Evolutionary conservation across 2,329 filamentous ascomycete species (phyloP), one percentile per base, ranked within the genome.

Genomic region (Stachybotrys chartarum): DNA sequence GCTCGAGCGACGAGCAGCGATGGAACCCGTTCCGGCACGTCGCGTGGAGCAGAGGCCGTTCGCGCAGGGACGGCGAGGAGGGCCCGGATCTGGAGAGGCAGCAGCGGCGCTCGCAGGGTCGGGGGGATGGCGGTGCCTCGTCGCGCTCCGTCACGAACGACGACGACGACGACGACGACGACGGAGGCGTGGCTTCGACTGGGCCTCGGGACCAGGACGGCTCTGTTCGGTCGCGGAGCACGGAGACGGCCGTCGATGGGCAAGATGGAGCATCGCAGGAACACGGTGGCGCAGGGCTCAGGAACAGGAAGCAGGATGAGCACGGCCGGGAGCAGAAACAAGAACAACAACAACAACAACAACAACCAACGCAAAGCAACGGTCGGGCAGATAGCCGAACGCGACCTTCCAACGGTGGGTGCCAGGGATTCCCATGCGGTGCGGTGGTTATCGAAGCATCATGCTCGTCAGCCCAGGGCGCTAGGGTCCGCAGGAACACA

Each of bases 21-120:
- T 76, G 71, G 69, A 78, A 77, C 32, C 74, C 72, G 7, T 79
- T 79, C 53, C 70, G 73, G 8, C 74, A 75, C 55, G 67, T 75
- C n/a, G 59, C 64, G 24, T 75, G 70, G 70, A 65, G 64, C 16
- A 66, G 61, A 60, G 52, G 58, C 56, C 12, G 62, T 64, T 14
- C 68, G 67, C 31, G 63, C 65, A 32, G 63, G 63, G 42, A 74
- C 72, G 5, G 14, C 5, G 35, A 42, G 14, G 71, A 72, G 51
- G 66, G 59, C 50, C 61, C 60, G 5, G 61, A 60, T 18, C 60
- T 71, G 24, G 70, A 76, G 57, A 63, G 66, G 35, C 64, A 71
- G 56, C 57, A 51, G 57, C 59, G 56, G 58, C 60, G 17, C 57
- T 63, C 18, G 14, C 50, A 51, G 35, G 61, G 57, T 42, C 61